Conservation (phyloP, 176 grass and related monocot species). For the Triticum dicoccoides region DNA sequence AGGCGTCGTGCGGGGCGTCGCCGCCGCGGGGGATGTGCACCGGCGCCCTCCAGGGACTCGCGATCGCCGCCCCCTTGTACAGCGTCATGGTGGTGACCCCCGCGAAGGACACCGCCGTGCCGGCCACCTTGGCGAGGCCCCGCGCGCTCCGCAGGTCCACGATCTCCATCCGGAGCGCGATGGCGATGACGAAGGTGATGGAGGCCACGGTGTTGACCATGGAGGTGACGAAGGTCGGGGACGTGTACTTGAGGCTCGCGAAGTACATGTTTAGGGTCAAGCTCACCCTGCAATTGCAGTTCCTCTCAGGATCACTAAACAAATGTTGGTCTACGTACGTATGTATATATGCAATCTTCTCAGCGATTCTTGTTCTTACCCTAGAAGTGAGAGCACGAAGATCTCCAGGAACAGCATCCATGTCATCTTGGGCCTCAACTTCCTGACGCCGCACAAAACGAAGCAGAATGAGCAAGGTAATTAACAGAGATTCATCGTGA, state of each 20-base stretch:
- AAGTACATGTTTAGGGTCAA: slow-evolving; percentile 96
- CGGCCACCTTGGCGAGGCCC: slow-evolving; percentile 65
- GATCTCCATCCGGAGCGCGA: slow-evolving; percentile 69
- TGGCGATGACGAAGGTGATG: slow-evolving; percentile 81
- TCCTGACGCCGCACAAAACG: slow-evolving; percentile 28
- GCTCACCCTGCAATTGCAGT: slow-evolving; percentile 54
- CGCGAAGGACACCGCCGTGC: slow-evolving; percentile 62
- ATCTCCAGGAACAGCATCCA: slow-evolving; percentile 74
- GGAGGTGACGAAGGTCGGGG: slow-evolving; percentile 72
- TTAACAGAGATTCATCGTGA: no score
- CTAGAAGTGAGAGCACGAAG: slow-evolving; percentile 68
- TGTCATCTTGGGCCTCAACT: slow-evolving; percentile 73
- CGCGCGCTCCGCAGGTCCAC: slow-evolving; percentile 51
- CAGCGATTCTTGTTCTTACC: slow-evolving; percentile 40
- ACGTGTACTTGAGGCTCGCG: slow-evolving; percentile 79
- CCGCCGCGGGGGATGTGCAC: slow-evolving; percentile 36
- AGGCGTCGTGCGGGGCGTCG: slow-evolving; percentile 38
- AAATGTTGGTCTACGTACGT: neutral
- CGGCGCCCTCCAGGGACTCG: slow-evolving; percentile 48
- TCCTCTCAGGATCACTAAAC: neutral
- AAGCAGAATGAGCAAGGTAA: no score
- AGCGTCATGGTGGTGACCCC: slow-evolving; percentile 91
- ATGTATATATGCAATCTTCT: neutral
- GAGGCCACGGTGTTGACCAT: slow-evolving; percentile 72
- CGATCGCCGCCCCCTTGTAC: slow-evolving; percentile 64